A percentile compares a stretch with the other conserved stretches of the same genome.
These are phyloP conservation scores for Rhodotorula sp. DNA, from an alignment of 1,284 basidiomycete genomes.

Conservation along the genomic window DNA sequence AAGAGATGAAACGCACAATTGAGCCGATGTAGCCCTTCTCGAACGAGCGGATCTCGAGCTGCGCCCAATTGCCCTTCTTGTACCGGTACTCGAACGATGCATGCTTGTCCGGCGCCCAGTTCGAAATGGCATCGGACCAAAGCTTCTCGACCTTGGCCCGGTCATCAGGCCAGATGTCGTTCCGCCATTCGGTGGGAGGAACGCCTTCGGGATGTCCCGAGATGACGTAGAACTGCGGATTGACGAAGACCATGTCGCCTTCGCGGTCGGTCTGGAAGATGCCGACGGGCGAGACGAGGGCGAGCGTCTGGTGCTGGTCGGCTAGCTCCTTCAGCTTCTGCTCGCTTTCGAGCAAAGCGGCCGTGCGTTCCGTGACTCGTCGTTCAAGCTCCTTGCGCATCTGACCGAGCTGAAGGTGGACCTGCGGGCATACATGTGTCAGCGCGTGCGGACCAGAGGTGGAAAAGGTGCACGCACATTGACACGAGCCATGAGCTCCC, in stretches of 20 bases:
- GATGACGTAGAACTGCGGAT: constrained; percentile 29
- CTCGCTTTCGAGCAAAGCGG: constrained; percentile 41
- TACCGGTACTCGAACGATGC: constrained; percentile 22
- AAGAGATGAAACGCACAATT: neutral
- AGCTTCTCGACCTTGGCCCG: neutral
- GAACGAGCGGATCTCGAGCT: constrained; percentile 21
- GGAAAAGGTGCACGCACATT: constrained; percentile 9
- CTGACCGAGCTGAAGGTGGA: constrained; percentile 42
- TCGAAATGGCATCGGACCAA: constrained; percentile 6
- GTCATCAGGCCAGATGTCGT: constrained; percentile 23
- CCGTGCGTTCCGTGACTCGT: constrained; percentile 41
- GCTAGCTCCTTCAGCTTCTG: constrained; percentile 32
- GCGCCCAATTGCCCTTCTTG: constrained; percentile 21
- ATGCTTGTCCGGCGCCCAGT: constrained; percentile 3
- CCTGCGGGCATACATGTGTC: no score
- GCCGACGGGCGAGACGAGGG: constrained; percentile 42
- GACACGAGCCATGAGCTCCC: constrained; percentile 42
- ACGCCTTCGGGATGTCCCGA: constrained; percentile 19
- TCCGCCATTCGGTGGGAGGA: constrained; percentile 23
- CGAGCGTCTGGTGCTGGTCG: constrained; percentile 41
- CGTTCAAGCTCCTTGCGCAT: constrained; percentile 43
- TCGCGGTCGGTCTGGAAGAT: constrained; percentile 34
- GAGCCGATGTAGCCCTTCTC: constrained; percentile 8
- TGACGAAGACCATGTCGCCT: constrained; percentile 29
- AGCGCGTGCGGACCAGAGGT: no score